A percentile compares a stretch with the other conserved stretches of the same genome.
Conservation (phyloP, 768 basidiomycete genomes). For the Gelatoporia subvermispora region DNA sequence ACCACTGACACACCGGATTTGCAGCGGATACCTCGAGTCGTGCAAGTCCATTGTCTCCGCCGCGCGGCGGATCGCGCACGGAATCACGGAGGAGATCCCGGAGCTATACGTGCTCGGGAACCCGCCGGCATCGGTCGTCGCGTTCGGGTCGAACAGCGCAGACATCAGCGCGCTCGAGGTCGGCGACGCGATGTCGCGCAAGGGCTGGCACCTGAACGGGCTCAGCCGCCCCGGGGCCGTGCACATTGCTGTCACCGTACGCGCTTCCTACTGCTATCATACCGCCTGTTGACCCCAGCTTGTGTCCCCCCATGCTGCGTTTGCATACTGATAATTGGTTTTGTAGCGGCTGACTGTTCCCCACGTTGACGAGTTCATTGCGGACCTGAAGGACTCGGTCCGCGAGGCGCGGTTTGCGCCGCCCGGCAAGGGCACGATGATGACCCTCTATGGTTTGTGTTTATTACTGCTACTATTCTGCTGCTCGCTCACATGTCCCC, state of each 20-base stretch:
- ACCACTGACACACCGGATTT: not conserved
- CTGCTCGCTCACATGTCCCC: not conserved
- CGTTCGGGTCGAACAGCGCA: conserved; percentile 60
- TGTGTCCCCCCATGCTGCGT: conserved; percentile 1
- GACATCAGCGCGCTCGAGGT: conserved; percentile 78
- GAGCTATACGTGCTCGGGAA: conserved; percentile 88
- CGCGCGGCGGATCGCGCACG: conserved; percentile 62
- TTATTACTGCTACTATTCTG: not conserved
- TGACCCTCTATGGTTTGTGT: conserved; percentile 78
- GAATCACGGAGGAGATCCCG: conserved; percentile 63
- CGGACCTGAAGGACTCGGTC: conserved; percentile 78
- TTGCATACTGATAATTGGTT: conserved; percentile 2
- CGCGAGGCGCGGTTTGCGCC: conserved; percentile 62
- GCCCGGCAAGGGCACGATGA: conserved; percentile 80
- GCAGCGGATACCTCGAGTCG: conserved; percentile 82
- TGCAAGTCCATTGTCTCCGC: conserved; percentile 79
- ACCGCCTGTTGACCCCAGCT: no score
- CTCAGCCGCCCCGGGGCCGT: conserved; percentile 74
- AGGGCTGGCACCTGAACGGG: conserved; percentile 92
- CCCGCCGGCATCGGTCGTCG: conserved; percentile 86
- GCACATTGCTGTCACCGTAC: conserved; percentile 91
- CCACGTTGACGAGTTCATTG: conserved; percentile 71
- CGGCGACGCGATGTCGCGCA: conserved; percentile 80
- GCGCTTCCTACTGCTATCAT: conserved; percentile 18
- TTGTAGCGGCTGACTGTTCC: conserved; percentile 72